These are phyloP conservation scores for Cornus florida DNA, from an alignment of 148 eudicot species.

Conservation along the genomic window DNA sequence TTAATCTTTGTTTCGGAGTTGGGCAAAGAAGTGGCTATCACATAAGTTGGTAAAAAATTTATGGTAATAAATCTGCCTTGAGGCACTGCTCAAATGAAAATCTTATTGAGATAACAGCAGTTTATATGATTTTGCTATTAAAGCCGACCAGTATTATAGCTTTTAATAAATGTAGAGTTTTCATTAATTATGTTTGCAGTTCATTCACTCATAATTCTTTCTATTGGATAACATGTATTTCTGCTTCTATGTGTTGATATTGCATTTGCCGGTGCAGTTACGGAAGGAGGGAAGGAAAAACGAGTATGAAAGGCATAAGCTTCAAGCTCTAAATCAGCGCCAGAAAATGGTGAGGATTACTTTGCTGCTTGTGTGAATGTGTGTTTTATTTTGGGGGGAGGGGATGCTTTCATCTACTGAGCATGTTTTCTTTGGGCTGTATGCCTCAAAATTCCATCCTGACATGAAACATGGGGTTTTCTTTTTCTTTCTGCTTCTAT, in stretches of 20 bases:
- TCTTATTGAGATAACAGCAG: not conserved
- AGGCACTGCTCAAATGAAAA: not conserved
- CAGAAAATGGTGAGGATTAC: constrained; percentile 78
- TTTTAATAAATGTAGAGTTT: not conserved
- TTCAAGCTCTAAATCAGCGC: constrained; percentile 95
- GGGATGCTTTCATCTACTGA: not conserved
- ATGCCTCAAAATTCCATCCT: not conserved
- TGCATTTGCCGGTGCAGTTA: constrained; percentile 43
- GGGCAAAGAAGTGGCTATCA: not conserved
- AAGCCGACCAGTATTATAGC: not conserved
- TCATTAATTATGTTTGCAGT: not conserved
- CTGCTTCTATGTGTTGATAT: not conserved
- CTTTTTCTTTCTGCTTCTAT: not conserved
- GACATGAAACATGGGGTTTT: not conserved
- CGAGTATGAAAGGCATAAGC: constrained; percentile 96
- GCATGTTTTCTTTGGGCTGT: not conserved
- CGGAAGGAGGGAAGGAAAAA: constrained; percentile 94
- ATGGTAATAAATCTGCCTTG: not conserved
- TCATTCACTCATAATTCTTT: not conserved
- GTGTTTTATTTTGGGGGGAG: not conserved
- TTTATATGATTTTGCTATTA: constrained; percentile 1
- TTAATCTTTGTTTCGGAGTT: too few species aligned
- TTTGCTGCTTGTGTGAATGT: not conserved
- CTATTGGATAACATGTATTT: not conserved
- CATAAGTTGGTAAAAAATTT: not conserved